A percentile compares a stretch with the other conserved stretches of the same genome.
Evolutionary conservation across 257 asterid species (phyloP).

Genomic region (Nicotiana tabacum): DNA sequence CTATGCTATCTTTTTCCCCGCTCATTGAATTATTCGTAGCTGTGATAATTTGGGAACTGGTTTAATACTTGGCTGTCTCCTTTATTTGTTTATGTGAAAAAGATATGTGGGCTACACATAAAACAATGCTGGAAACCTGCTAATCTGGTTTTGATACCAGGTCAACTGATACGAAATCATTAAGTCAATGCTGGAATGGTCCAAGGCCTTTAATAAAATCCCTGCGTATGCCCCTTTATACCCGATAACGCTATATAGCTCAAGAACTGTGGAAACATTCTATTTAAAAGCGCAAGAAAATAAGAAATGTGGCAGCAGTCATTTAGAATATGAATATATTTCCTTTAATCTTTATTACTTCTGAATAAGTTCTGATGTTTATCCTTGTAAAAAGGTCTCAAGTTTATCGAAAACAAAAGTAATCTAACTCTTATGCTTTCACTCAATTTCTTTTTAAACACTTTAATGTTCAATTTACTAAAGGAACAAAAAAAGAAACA

Average conservation of each 20-base stretch:
- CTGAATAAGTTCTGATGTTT: not conserved
- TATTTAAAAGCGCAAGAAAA: not conserved
- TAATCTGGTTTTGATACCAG: not conserved
- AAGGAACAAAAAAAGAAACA: not conserved
- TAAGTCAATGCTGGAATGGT: too few relatives aligned
- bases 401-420: not conserved
- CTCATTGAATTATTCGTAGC: not conserved
- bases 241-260: not conserved
- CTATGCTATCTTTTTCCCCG: not conserved
- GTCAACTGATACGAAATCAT: slow-evolving; percentile 32
- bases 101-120: not conserved
- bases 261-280: not conserved
- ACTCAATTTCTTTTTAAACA: slow-evolving; percentile 15
- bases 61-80: not conserved
- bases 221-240: not conserved
- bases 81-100: slow-evolving; percentile 4
- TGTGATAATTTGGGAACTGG: not conserved
- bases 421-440: not conserved
- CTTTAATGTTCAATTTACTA: not conserved
- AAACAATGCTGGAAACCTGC: not conserved
- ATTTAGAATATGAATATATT: not conserved
- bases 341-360: not conserved
- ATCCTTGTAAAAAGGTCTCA: not conserved
- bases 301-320: not conserved
- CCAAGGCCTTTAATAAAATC: too few relatives aligned